Conservation (phyloP, 495 filamentous ascomycete genomes). For the Haplographium delicatum region DNA sequence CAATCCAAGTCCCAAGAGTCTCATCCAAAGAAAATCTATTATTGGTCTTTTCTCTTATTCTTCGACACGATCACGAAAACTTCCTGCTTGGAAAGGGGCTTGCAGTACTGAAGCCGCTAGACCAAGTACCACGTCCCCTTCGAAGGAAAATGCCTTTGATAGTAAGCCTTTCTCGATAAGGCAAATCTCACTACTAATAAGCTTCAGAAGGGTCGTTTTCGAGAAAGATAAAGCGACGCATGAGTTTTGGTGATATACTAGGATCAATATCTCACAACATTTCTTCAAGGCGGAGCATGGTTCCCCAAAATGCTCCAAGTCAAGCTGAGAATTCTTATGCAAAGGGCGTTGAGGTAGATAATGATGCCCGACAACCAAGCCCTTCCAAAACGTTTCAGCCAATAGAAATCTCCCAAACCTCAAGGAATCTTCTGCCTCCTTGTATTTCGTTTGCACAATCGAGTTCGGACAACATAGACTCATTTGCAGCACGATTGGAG, state of each 20-base stretch:
- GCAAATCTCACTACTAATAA: too few relatives aligned
- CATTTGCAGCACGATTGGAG: neutral
- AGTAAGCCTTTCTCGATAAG: too few relatives aligned
- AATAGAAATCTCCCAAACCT: too few relatives aligned
- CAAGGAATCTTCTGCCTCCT: too few relatives aligned
- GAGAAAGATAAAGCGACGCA: constrained; percentile 11
- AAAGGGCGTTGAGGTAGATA: too few relatives aligned
- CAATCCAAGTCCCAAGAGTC: neutral
- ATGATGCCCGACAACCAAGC: too few relatives aligned
- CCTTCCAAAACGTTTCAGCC: too few relatives aligned
- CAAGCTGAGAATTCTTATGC: too few relatives aligned
- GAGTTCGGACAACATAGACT: constrained; percentile 1
- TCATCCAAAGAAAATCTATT: neutral
- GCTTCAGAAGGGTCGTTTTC: neutral
- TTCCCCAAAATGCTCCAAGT: too few relatives aligned
- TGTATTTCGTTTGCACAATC: too few relatives aligned
- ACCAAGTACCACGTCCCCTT: neutral
- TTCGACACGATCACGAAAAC: neutral
- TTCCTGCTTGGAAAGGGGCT: neutral
- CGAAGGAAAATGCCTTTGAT: neutral
- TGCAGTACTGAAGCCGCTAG: neutral
- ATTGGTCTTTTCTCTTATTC: neutral
- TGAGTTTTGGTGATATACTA: constrained; percentile 21
- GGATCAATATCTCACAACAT: constrained; percentile 12
- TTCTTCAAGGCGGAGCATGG: constrained; percentile 9